Base-by-base conservation (phyloP, 2,329 filamentous ascomycete genomes). In the Aspergillus bombycis region DNA sequence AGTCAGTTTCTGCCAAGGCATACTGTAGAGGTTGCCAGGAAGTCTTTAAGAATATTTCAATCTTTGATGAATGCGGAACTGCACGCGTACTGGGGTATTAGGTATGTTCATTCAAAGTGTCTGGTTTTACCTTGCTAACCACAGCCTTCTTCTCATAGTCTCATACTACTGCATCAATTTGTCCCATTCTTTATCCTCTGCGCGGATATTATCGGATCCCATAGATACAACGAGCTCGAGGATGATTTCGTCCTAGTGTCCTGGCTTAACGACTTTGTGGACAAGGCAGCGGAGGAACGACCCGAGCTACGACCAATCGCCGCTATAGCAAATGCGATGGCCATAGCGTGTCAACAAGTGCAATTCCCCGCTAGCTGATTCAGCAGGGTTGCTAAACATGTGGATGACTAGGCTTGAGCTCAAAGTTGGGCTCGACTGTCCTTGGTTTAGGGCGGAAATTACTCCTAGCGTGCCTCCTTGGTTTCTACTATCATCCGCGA, bases 121-220 rank as follows among this genome's bases (percentile, higher is more conserved):
- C 4, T 3, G 1, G 7, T 16, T 6, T 14, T 14, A 12, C 14
- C 41, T 34, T 41, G n/a, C 43, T 60, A 4, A 63, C 30, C 1
- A 4, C 11, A 28, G 19, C 21, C 23, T 45, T 21, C 28, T 11
- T 0, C 0, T 11, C 16, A 21, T 23, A 68, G 66, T 56, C 65
- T 67, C 30, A 58, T 68, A 14, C 30, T 68, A 16, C 54, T 68
- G 2, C 65, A 68, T 26, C 65, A 68, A 26, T 67, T 67, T 11
- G 54, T 67, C 7, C 66, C 66, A 0, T 62, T 67, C 2, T 65
- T 67, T 6, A 63, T 65, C 19, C 32, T 68, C 2, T 65, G 62
- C 26, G 23, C 62, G 41, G 52, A 67, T 41, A 63, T 65, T 12
- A 62, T 68, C 11, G 65, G 54, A 23, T 63, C 50, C 9, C 62